Conservation (phyloP, 2,329 filamentous ascomycete species). For the Xylariaceae sp. region DNA sequence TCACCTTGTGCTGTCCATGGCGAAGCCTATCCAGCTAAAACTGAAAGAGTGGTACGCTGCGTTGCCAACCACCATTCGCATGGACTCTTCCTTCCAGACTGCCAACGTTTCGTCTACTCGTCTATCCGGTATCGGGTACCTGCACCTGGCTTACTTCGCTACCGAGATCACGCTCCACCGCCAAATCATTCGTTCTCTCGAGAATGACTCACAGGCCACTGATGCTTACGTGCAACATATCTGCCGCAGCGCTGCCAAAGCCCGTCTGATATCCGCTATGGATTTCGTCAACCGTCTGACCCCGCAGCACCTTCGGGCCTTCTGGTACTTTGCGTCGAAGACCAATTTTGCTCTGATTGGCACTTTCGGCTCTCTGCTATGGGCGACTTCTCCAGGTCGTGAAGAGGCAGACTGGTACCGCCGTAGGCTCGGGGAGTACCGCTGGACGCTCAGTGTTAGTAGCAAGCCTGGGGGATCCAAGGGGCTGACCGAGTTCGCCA, state of each 20-base stretch:
- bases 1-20: constrained; percentile 71
- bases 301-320: constrained; percentile 81
- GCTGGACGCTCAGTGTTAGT: constrained; percentile 90
- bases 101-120: constrained; percentile 46
- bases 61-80: constrained; percentile 64
- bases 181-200: constrained; percentile 83
- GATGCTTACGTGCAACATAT: constrained; percentile 89
- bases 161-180: constrained; percentile 92
- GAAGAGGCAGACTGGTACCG: constrained; percentile 95
- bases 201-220: constrained; percentile 48
- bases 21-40: constrained; percentile 81
- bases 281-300: constrained; percentile 94
- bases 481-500: constrained; percentile 69
- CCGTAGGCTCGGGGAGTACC: constrained; percentile 81
- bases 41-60: constrained; percentile 80
- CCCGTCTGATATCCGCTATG: constrained; percentile 92
- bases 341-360: constrained; percentile 94
- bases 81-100: constrained; percentile 61
- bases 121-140: constrained; percentile 69
- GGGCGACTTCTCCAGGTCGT: constrained; percentile 82
- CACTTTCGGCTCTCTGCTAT: constrained; percentile 87
- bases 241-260: constrained; percentile 91
- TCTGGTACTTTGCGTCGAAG: constrained; percentile 89
- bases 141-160: constrained; percentile 91
- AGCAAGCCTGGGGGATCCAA: constrained; percentile 67